Base-by-base conservation (phyloP, 2,329 filamentous ascomycete species). In the Catunica adiposa region DNA sequence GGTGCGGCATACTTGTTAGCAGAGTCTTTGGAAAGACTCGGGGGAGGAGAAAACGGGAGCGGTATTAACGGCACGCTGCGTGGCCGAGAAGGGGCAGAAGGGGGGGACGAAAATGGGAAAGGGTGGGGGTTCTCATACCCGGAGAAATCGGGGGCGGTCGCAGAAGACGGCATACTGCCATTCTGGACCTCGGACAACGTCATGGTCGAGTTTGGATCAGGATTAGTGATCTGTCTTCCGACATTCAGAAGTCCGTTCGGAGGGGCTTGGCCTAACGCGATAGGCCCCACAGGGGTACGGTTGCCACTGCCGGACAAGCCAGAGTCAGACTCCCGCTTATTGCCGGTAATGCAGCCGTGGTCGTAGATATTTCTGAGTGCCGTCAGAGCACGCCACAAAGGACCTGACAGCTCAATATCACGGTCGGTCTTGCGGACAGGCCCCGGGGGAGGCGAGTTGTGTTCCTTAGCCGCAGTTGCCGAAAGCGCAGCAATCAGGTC, bases 131-230 rank as follows among this genome's bases (percentile, higher is more conserved):
- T 54, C 23, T 52, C 67, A 61, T 61, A 70, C 70, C 66, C 66
- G 26, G 70, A 60, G 60, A 73, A 74, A 17, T 77, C 74, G 34
- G 69, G 66, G 11, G 76, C 62, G 0, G 56, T 51, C 50, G 53
- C 44, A 53, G 56, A 42, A 37, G 53, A 29, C 25, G 68, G 66
- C 31, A 69, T 71, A 8, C 77, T 77, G 29, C 56, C 53, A 62
- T 79, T 78, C 64, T 83, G 79, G 70, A 83, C 73, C 63, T 80
- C 78, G 1, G 80, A 74, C 79, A 83, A 82, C 51, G 79, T 77
- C 42, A 83, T 65, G 1, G 80, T 79, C 0, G 79, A 79, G 61
- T 81, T 76, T 59, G 80, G 76, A 51, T 81, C 77, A 8, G 77
- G 72, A 59, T 80, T 75, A 17, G 72, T 25, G 60, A 59, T 22